phyloP scores from a whole-genome alignment of 1,284 basidiomycete species.

The Boletus semigastroideus region DNA sequence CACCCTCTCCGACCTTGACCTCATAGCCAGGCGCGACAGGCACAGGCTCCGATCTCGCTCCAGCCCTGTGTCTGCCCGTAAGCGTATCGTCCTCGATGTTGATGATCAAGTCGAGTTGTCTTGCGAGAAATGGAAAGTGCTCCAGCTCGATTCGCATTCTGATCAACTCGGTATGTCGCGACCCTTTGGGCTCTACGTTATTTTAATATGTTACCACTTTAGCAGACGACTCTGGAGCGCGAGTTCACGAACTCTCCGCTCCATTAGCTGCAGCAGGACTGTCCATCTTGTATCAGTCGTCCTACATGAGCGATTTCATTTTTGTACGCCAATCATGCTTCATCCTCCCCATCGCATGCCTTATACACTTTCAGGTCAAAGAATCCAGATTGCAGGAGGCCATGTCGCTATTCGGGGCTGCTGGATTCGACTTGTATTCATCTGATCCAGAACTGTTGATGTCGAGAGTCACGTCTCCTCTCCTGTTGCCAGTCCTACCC shows the following conservation, averaged over 20 bases:
- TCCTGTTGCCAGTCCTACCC: slow-evolving; percentile 33
- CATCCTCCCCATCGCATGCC: not conserved
- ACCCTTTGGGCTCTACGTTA: not conserved
- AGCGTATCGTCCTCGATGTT: slow-evolving; percentile 24
- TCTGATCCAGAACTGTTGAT: slow-evolving; percentile 46
- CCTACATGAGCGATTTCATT: slow-evolving; percentile 83
- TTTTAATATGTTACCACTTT: not conserved
- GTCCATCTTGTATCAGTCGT: slow-evolving; percentile 83
- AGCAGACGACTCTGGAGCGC: slow-evolving; percentile 67
- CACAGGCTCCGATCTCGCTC: slow-evolving; percentile 43
- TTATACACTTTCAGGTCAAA: slow-evolving; percentile 51
- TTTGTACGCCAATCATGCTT: slow-evolving; percentile 49
- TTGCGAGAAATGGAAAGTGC: slow-evolving; percentile 69
- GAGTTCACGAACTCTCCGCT: slow-evolving; percentile 76
- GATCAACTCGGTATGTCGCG: slow-evolving; percentile 56
- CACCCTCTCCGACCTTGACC: slow-evolving; percentile 58
- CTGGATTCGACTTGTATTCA: slow-evolving; percentile 71
- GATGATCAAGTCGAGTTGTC: slow-evolving; percentile 64
- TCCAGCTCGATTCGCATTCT: slow-evolving; percentile 74
- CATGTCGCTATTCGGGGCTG: slow-evolving; percentile 55
- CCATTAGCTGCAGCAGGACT: slow-evolving; percentile 79
- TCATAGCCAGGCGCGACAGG: slow-evolving; percentile 58
- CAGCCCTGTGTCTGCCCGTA: slow-evolving; percentile 36
- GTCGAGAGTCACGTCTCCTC: slow-evolving; percentile 38
- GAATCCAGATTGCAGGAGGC: slow-evolving; percentile 62